Base-by-base conservation (phyloP, 768 basidiomycete genomes). In the Lepiota brunneoincarnata region DNA sequence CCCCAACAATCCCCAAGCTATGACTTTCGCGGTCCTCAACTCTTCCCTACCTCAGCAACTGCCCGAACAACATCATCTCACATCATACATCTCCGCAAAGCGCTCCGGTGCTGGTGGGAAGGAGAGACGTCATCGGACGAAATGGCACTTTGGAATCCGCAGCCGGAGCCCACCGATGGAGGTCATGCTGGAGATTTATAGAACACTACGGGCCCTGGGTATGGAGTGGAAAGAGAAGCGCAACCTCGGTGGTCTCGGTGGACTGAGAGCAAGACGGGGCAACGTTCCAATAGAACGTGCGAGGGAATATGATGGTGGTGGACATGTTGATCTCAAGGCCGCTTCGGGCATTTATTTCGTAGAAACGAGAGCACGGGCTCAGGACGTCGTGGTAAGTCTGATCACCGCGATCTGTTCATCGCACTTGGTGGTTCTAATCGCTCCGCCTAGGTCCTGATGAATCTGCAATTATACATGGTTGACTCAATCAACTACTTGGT, bases 221-320 rank as follows among this genome's bases (percentile, higher is more conserved):
- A 96, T 98, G 92, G 93, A 99, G 70, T 99, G 97, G 97, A 91
- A 91, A 68, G 85, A 89, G 74, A 97, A 97, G 77, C 81, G 79
- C 58, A 83, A 83, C 55, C 69, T 92, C 1, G 89, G 89, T 1
- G 86, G 87, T 4, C 64, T 91, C 24, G 89, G 89, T 2, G 84
- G 82, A 5, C 57, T 80, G 14, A 68, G 69, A 63, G 61, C 72
- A 24, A 66, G 68, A 60, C 61, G 61, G 11, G 64, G 60, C 7
- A 58, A 67, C 38, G 69, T 70, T 34, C 75, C 70, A 57, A 80
- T 89, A 38, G 88, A 90, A 61, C 75, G 89, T 15, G 84, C 76
- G 20, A 74, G 72, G 49, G 82, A 82, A 55, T 69, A 82, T 40
- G 87, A 89, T 59, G 88, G 86, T 11, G 64, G 64, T 36, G 80